Percentiles rank a stretch among this genome's conserved stretches.
These are phyloP conservation scores for Symbiodinium pilosum DNA, from an alignment of 73 alveolate species.

Conservation along the genomic window DNA sequence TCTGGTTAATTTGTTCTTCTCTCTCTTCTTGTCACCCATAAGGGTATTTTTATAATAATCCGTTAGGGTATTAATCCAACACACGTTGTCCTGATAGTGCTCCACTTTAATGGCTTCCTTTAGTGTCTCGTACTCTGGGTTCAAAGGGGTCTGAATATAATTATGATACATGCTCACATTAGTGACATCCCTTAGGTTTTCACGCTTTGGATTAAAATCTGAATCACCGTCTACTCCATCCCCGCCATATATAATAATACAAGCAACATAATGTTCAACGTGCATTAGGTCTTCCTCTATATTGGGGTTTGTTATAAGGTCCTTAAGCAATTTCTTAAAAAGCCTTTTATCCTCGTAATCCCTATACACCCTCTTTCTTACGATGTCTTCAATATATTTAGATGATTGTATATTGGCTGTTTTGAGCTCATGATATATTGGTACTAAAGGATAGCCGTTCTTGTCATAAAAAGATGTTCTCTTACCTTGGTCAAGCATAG, in stretches of 20 bases:
- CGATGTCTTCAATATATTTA: background rate
- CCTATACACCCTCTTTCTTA: background rate
- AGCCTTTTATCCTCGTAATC: background rate
- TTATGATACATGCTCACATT: background rate
- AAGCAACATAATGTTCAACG: background rate
- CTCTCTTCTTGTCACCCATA: slow-evolving; percentile 18
- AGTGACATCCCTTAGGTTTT: background rate
- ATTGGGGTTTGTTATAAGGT: background rate
- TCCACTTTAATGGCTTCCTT: slow-evolving; percentile 21
- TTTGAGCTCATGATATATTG: background rate
- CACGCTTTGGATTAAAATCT: background rate
- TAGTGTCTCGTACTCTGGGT: slow-evolving; percentile 20
- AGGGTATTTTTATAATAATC: slow-evolving; percentile 30
- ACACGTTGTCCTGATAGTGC: background rate
- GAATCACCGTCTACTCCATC: background rate
- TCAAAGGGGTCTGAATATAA: background rate
- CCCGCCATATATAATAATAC: background rate
- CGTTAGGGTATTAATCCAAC: slow-evolving; percentile 21
- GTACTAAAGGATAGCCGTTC: background rate
- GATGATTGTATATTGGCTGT: background rate
- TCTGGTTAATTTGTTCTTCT: slow-evolving; percentile 8
- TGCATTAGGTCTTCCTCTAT: background rate
- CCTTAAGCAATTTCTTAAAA: background rate
- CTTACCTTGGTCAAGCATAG: background rate
- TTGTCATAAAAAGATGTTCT: background rate